Base-by-base conservation (phyloP, 768 basidiomycete species). In the Suillus discolor region DNA sequence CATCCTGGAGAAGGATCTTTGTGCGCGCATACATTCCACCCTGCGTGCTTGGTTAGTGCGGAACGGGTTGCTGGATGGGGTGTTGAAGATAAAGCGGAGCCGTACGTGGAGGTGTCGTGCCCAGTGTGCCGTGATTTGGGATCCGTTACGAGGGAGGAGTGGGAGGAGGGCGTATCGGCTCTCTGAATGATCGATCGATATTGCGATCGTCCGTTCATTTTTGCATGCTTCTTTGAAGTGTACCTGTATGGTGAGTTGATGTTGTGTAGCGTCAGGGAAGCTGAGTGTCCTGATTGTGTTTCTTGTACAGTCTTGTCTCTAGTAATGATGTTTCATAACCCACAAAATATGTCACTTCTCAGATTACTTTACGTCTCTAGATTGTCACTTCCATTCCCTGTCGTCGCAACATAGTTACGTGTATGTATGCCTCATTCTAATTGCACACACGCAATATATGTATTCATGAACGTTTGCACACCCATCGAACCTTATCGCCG, bases 1-100 rank as follows among this genome's bases (percentile, higher is more conserved):
- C 59, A 71, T 12, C 62, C 72, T 59, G 66, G 76, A 39, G 66
- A 67, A 39, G 72, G 63, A 36, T 66, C 69, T 45, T 79, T 85
- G 62, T 93, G 92, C 70, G 66, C 72, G 42, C 92, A 94, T 75
- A 78, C 71, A 54, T 93, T 93, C 82, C 92, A 94, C 71, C 83
- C 86, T 11, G 75, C 85, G 63, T 94, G 92, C 75, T 72, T 94
- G 47, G 91, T 94, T 57, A 84, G 73, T 77, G 87, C 83, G 66
- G 91, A 79, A 81, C 87, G 86, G 66, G 88, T 81, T 18, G 84
- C 89, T 15, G 80, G 88, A n/a, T 85, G 84, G 78, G 89, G 88
- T 28, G 83, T 79, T 15, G 82, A 85, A 62, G 81, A 79, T 41
- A 75, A 73, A 62, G 74, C 79, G 54, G 75, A 72, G 28, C 75